Evolutionary conservation across 1,284 basidiomycete species (phyloP), one percentile per base, ranked within the genome.

Genomic region (Ceratobasidium sp.): DNA sequence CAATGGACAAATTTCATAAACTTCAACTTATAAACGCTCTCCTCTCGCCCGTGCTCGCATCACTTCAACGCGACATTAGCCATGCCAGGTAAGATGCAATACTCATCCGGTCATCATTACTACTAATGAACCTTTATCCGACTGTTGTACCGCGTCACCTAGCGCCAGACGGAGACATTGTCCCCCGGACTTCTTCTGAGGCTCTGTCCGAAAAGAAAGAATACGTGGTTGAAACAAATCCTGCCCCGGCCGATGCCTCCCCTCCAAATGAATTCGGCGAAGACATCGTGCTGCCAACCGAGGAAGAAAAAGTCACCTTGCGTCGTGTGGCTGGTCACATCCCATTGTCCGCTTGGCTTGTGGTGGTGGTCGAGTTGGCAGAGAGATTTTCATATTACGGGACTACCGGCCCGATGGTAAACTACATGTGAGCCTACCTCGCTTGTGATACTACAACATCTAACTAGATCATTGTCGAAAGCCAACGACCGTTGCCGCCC

Each of bases 331-430:
- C 73, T 22, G 73, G 62, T 2, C 61, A 75, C 34, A 75, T 75
- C 43, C 73, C 73, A 15, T 51, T 75, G 1, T 57, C 73, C 11
- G 78, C 78, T 22, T 76, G 77, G 78, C 57, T 77, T 7, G 71
- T 79, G 43, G 76, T 79, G 15, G n/a, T 79, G 44, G 77, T 77
- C 40, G 78, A 79, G 25, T 77, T 79, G 64, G 82, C 81, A n/a
- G 81, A 82, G 59, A 71, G 81, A 52, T 81, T 81, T 4, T 80
- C 80, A 6, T 81, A 81, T 65, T 81, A 81, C 69, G 80, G 78
- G 40, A 79, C 79, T 17, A 79, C 79, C 17, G 77, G 78, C 29
- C 62, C 80, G 1, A 77, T 79, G 22, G 80, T 80, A 7, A 81
- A 81, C 64, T 81, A 80, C 59, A 77, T 81, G 17, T 80, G 7